Percentiles rank a stretch among this genome's conserved stretches.
Evolutionary conservation across 2,329 filamentous ascomycete genomes (phyloP).

Genomic region (Helotiales sp.): DNA sequence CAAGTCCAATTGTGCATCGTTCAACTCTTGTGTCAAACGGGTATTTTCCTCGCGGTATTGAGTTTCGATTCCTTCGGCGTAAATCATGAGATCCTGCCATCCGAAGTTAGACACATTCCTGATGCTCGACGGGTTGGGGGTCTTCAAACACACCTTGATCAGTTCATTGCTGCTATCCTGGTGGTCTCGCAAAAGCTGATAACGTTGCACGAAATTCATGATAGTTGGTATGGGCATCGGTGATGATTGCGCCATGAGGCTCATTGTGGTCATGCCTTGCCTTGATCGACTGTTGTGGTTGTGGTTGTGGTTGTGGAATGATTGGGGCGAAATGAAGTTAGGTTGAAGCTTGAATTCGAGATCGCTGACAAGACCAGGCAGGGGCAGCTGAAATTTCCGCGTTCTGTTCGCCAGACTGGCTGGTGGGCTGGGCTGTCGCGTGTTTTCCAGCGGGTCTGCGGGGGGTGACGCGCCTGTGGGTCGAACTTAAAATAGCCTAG

Average conservation of each 20-base stretch:
- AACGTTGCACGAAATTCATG: conserved; percentile 55
- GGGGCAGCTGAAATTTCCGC: conserved; percentile 2
- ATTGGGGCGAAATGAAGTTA: not conserved
- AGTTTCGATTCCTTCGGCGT: conserved; percentile 52
- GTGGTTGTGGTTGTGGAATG: not conserved
- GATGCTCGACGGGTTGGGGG: not conserved
- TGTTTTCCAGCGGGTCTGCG: not conserved
- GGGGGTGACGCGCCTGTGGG: conserved; percentile 16
- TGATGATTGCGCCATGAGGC: conserved; percentile 23
- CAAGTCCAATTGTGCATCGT: conserved; percentile 55
- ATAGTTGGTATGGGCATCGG: conserved; percentile 36
- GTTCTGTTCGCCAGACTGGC: too few species aligned
- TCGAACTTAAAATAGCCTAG: conserved; percentile 1
- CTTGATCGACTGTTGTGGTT: not conserved
- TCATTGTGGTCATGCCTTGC: conserved; percentile 1
- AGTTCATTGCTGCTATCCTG: conserved; percentile 51
- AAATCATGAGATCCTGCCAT: conserved; percentile 53
- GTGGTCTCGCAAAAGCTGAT: conserved; percentile 50
- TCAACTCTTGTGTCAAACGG: conserved; percentile 49
- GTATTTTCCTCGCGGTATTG: conserved; percentile 52
- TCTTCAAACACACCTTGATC: conserved; percentile 50
- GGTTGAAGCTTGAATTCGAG: not conserved
- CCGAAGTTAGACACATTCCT: conserved; percentile 16
- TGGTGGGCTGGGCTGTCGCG: conserved; percentile 10
- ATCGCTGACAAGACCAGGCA: not conserved